Base-by-base conservation (phyloP, 192 early-diverging fungal genomes). In the Coemansia guatemalensis region DNA sequence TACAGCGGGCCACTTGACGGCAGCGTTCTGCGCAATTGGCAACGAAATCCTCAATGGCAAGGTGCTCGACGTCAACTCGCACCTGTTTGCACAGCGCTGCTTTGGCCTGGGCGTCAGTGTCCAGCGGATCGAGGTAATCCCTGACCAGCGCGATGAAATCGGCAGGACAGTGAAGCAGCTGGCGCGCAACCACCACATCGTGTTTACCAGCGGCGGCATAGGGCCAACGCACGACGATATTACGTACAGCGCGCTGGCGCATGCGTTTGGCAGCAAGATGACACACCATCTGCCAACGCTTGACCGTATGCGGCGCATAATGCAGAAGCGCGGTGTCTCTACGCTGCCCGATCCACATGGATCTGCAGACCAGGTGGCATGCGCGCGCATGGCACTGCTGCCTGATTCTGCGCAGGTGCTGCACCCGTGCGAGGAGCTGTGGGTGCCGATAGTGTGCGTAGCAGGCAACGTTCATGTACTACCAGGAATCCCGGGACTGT, bases 21-120 rank as follows among this genome's bases (percentile, higher is more conserved):
- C 81, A 1, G 81, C 85, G 18, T 77, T 85, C 25, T 85, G 84
- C 56, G 82, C 87, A 18, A 91, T 91, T 41, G 89, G 90, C 32
- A 88, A 90, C 75, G 89, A 90, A 57, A 85, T 92, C 30, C 82
- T 92, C 20, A 85, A 78, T 62, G 90, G 90, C 26, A 89, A 88
- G 56, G 87, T 85, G 3, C 80, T 65, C 11, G 90, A 92, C 74
- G 67, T 78, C 23, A 92, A 92, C 73, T 73, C 85, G 2, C 53
- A 71, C 30, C 77, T 59, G 23, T 70, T 89, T 64, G 90, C 89
- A 8, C 71, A 77, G 49, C 75, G 73, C 50, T 82, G 84, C 57
- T 92, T 90, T 56, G 66, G 76, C 44, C 65, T 82, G 1, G 90
- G 90, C 33, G 71, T 91, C 2, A 72, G 78, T 25, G 65, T 91